Base-by-base conservation (phyloP, 345 rosid genomes). In the Citrus mangshanensis region DNA sequence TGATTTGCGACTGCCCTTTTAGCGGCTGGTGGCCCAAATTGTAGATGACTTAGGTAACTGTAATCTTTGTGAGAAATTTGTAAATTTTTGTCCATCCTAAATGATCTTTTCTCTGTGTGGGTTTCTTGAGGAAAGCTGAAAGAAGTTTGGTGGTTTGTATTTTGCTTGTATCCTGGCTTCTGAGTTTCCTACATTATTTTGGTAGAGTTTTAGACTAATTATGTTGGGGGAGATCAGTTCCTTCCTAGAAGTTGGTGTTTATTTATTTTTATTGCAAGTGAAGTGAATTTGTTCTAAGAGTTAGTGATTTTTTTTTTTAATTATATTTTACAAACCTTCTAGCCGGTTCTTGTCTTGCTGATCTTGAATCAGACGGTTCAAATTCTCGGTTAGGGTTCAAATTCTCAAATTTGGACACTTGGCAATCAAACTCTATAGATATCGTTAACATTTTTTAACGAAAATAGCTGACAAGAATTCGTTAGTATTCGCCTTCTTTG, bases 21-120 rank as follows among this genome's bases (percentile, higher is more conserved):
- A 32, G 49, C 18, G 60, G 68, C 27, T 13, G 24, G 46, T 35
- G 28, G 75, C 60, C n/a, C 21, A 28, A 28, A 9, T 38, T 58
- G 35, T 55, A n/a, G 74, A 76, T 72, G 69, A 38, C n/a, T 30
- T 54, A 72, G 67, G 51, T 64, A 65, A 28, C 78, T 24, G n/a
- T 66, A 49, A 46, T 25, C 18, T 67, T 42, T 14, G 38, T 24
- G 32, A 46, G 69, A 40, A 62, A 78, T 46, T 70, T 74, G 82
- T 82, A 78, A 78, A 77, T 54, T 28, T 73, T 72, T 78, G 76
- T 74, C 72, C 60, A 69, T 82, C 19, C 59, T 40, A 42, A 13
- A n/a, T 42, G 54, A 14, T 56, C 19, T 38, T 3, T 54, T 3
- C 4, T 21, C 9, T 37, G 66, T 59, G 67, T 73, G 67, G 65